Percentiles rank a stretch among this genome's conserved stretches.
Evolutionary conservation across 2,329 filamentous ascomycete species (phyloP).

Genomic region (Aureobasidium zeae): DNA sequence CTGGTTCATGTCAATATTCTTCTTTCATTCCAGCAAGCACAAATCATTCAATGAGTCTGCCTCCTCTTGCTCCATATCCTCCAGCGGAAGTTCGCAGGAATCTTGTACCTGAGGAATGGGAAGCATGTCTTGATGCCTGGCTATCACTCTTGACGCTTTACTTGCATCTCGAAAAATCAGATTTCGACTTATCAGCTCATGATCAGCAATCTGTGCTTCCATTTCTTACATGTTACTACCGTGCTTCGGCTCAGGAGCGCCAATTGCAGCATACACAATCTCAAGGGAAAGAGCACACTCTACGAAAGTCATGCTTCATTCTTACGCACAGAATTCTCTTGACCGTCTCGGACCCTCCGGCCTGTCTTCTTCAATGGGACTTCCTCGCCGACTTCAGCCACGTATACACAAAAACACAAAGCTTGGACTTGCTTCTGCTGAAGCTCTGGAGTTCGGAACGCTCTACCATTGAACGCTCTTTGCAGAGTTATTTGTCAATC

Average conservation of each 20-base stretch:
- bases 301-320: conserved; percentile 58
- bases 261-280: conserved; percentile 5
- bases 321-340: conserved; percentile 52
- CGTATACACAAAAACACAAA: conserved; percentile 55
- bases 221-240: conserved; percentile 61
- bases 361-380: conserved; percentile 50
- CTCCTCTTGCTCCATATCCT: conserved; percentile 70
- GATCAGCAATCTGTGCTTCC: conserved; percentile 49
- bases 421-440: conserved; percentile 41
- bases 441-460: conserved; percentile 46
- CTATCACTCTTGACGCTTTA: conserved; percentile 56
- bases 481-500: conserved; percentile 52
- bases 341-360: conserved; percentile 35
- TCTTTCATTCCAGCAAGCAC: not conserved
- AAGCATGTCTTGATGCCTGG: conserved; percentile 69
- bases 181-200: conserved; percentile 38
- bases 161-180: conserved; percentile 51
- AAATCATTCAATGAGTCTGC: conserved; percentile 42
- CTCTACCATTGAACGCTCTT: conserved; percentile 42
- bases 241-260: conserved; percentile 32
- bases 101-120: conserved; percentile 65
- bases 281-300: conserved; percentile 32
- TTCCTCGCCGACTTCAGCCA: conserved; percentile 61
- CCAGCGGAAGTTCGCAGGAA: conserved; percentile 55
- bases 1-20: not conserved